phyloP scores from a whole-genome alignment of 805 yeast genomes.

The Candida ulmi region DNA sequence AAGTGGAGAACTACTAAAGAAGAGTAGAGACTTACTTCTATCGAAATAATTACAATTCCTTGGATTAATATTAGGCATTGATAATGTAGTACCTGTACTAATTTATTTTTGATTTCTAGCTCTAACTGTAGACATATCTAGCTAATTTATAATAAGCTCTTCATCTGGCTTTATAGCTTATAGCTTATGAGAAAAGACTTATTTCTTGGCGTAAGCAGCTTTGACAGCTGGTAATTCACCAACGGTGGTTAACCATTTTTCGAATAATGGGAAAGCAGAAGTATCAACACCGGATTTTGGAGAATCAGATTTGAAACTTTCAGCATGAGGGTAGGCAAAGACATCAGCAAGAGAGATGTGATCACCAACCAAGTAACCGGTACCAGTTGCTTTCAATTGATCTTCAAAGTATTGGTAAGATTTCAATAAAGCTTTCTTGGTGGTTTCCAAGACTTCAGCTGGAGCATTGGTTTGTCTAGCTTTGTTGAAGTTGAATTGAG shows the following conservation, averaged over 20 bases:
- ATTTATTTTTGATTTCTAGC: no score
- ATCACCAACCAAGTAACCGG: constrained; percentile 54
- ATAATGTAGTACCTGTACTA: no score
- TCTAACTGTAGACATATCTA: no score
- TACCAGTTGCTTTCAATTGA: constrained; percentile 35
- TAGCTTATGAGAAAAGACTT: no score
- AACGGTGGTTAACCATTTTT: constrained; percentile 10
- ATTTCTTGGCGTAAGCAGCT: constrained; percentile 6
- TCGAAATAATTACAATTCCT: neutral
- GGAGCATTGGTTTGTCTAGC: constrained; percentile 36
- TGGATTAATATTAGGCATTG: neutral
- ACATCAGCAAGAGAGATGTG: constrained; percentile 57
- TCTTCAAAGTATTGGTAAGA: constrained; percentile 46
- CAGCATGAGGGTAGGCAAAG: constrained; percentile 31
- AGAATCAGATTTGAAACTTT: constrained; percentile 1
- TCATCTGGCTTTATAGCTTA: no score
- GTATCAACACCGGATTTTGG: constrained; percentile 5
- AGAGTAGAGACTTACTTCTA: constrained; percentile 7
- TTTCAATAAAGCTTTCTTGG: constrained; percentile 29
- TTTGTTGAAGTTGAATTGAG: constrained; percentile 48
- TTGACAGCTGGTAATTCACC: constrained; percentile 8
- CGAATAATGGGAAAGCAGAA: constrained; percentile 10
- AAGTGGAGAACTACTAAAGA: constrained; percentile 15
- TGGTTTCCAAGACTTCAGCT: constrained; percentile 39
- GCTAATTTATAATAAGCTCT: no score